A percentile compares a stretch with the other conserved stretches of the same genome.
phyloP scores from a whole-genome alignment of 75 land plant species.

The Adiantum capillusveneris region DNA sequence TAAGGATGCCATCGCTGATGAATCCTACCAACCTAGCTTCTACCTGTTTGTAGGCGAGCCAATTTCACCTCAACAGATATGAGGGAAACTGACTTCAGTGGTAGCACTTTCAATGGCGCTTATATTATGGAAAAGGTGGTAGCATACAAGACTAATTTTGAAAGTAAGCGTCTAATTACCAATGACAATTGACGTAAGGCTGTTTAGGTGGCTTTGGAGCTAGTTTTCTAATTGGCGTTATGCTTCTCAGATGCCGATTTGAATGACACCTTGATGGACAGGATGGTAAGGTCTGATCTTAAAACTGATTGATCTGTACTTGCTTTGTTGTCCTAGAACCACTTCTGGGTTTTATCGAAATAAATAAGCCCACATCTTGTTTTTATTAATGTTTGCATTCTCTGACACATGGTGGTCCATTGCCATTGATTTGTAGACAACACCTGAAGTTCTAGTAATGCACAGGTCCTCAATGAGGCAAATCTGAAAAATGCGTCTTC shows the following conservation, averaged over 20 bases:
- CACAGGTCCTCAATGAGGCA: conserved; percentile 94
- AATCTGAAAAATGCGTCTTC: conserved; percentile 90
- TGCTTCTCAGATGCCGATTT: conserved; percentile 86
- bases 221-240: no score
- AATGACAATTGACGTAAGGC: no score
- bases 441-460: not conserved
- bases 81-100: conserved; percentile 98
- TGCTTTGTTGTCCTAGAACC: no score
- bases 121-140: conserved; percentile 98
- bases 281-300: conserved; percentile 83
- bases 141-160: conserved; percentile 88
- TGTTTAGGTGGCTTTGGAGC: no score
- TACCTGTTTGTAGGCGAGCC: conserved; percentile 57
- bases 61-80: conserved; percentile 98
- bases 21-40: no score
- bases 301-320: no score
- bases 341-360: no score
- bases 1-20: no score
- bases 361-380: no score
- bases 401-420: no score
- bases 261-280: conserved; percentile 98
- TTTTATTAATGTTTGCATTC: no score
- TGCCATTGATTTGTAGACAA: no score
- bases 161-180: conserved; percentile 61
- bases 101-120: conserved; percentile 93